Base-by-base conservation (phyloP, 768 basidiomycete genomes). In the Lactarius sp. region DNA sequence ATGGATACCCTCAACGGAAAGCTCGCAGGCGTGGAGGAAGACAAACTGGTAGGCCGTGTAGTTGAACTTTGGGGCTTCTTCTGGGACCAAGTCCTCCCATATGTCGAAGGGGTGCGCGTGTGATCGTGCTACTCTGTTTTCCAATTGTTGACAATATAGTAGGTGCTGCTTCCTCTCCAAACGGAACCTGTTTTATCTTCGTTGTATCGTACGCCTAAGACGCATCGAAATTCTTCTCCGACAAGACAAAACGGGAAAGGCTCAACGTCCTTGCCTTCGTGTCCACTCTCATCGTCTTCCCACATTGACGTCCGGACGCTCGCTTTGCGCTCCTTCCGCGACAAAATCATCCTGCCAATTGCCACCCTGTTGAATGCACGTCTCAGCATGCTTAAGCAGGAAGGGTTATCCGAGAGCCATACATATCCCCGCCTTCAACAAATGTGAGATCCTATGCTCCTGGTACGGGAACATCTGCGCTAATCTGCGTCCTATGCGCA, bases 21-120 rank as follows among this genome's bases (percentile, higher is more conserved):
- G 70, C 79, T 98, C 6, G 77, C 81, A 36, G 85, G 82, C 4
- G 77, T 89, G 9, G 88, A 93, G 33, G 94, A 95, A 49, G 86
- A 88, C 44, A 84, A 87, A 70, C 79, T 98, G 16, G 77, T 95
- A 6, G 78, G 78, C 5, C 81, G 92, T 34, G 80, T 96, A 18
- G 90, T 94, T 2, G 93, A 95, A 69, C 80, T 90, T 18, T 98
- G 94, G 94, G 83, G 81, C 14, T 95, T 96, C 78, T 97, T 97
- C 75, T 96, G 91, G 88, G 89, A 89, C 69, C 86, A 90, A 64
- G 86, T 94, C 33, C 77, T 94, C 7, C 88, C 92, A 8, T 94
- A 94, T 71, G 78, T 93, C 39, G 92, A 94, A 80, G 92, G 90
- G 59, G 91, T 93, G 69, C 71, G 86, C 79, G 10, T 31, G 77